Conservation (phyloP, 208 protist species). For the Acanthamoeba culbertsoni region DNA sequence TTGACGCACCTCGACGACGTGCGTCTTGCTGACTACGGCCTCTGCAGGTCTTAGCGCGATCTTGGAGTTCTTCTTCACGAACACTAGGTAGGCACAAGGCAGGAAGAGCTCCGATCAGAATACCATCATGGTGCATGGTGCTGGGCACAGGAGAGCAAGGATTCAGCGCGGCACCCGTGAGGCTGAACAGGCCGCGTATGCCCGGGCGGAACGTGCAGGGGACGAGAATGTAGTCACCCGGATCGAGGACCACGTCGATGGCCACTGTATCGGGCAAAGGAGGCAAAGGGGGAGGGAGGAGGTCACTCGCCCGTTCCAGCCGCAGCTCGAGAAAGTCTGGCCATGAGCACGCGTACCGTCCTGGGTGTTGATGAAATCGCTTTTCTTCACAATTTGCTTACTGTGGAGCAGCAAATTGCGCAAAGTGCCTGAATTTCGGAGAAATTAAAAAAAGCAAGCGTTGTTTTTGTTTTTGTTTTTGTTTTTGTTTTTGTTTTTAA, state of each 20-base stretch:
- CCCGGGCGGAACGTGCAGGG: slow-evolving; percentile 56
- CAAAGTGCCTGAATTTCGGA: neutral
- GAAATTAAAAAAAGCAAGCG: neutral
- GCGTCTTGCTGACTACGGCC: neutral
- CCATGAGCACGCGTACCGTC: neutral
- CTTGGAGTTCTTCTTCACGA: neutral
- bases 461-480: neutral
- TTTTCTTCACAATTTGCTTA: neutral
- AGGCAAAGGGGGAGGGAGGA: neutral
- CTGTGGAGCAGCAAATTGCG: slow-evolving; percentile 15
- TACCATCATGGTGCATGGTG: neutral
- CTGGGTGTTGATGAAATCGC: slow-evolving; percentile 31
- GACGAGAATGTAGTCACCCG: slow-evolving; percentile 35
- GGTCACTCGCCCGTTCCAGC: neutral
- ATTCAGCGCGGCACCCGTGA: neutral
- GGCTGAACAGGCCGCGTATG: neutral
- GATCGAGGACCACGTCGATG: neutral
- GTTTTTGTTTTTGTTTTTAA: neutral
- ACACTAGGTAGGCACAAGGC: neutral
- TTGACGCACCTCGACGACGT: neutral
- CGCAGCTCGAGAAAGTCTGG: neutral
- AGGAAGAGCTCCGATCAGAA: no score
- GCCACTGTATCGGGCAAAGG: neutral
- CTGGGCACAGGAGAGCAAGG: neutral
- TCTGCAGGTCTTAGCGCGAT: neutral